Conservation (phyloP, 306 rosid genomes). For the Spatholobus suberectus region DNA sequence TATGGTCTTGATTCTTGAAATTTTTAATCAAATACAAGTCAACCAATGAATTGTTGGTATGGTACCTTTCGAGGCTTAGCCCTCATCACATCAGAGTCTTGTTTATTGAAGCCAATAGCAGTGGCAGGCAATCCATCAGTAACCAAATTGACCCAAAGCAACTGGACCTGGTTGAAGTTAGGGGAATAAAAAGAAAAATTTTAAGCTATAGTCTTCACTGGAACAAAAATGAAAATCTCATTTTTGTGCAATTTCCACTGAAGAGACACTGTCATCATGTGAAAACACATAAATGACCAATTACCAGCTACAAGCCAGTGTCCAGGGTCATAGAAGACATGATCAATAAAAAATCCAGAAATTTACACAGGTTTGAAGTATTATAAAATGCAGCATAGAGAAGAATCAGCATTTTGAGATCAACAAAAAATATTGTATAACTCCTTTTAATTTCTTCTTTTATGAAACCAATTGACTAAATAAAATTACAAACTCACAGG, state of each 20-base stretch:
- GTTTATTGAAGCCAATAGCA: conserved; percentile 97
- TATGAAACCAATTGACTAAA: conserved; percentile 33
- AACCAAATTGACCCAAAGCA: conserved; percentile 98
- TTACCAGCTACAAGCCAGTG: conserved; percentile 7
- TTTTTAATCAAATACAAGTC: conserved; percentile 30
- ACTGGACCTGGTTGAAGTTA: conserved; percentile 74
- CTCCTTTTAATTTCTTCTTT: conserved; percentile 24
- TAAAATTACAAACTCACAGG: conserved; percentile 73
- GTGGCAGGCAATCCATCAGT: conserved; percentile 99
- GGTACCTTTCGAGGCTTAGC: conserved; percentile 93
- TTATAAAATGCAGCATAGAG: conserved; percentile 13
- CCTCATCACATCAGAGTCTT: conserved; percentile 97
- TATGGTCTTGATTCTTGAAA: conserved; percentile 29
- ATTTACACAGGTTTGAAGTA: conserved; percentile 5
- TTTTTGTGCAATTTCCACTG: conserved; percentile 15
- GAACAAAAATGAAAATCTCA: conserved; percentile 29
- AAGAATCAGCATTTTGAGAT: conserved; percentile 14
- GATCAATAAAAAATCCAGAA: conserved; percentile 12
- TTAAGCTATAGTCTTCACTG: conserved; percentile 23
- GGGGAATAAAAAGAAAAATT: neutral
- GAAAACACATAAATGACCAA: conserved; percentile 28
- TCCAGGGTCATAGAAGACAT: conserved; percentile 16
- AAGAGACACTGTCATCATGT: conserved; percentile 13
- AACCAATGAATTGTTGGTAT: conserved; percentile 3
- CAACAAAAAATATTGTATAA: neutral